phyloP scores from a whole-genome alignment of 257 asterid genomes.

The Solanum chmielewskii region DNA sequence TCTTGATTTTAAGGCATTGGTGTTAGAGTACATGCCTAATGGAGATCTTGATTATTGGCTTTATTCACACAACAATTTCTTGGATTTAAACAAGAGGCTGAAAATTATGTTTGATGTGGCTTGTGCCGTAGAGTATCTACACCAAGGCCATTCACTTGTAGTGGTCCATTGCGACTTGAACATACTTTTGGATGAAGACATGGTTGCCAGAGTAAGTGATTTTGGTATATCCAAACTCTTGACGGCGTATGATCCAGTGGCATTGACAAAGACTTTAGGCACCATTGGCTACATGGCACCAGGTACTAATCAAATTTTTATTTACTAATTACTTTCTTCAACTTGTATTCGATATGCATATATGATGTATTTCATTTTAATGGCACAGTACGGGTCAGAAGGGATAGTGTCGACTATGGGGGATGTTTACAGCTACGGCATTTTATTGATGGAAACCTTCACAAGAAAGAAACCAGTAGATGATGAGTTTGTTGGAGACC shows the following conservation, averaged over 20 bases:
- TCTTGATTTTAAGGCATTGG: neutral
- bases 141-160: neutral
- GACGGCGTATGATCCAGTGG: neutral
- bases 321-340: neutral
- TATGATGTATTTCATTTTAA: neutral
- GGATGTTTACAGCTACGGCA: neutral
- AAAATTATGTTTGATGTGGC: conserved; percentile 1
- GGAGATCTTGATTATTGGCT: neutral
- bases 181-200: neutral
- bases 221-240: neutral
- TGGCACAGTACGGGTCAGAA: neutral
- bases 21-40: conserved; percentile 1
- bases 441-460: neutral
- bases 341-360: neutral
- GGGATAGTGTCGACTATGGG: neutral
- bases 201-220: neutral
- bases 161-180: conserved; percentile 3
- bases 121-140: neutral
- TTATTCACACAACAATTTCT: neutral
- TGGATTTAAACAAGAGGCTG: neutral
- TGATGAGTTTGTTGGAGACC: neutral
- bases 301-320: neutral
- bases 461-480: neutral
- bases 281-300: conserved; percentile 2
- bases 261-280: neutral